phyloP scores from a whole-genome alignment of 768 basidiomycete genomes.

The Podaxis mareebaensis region DNA sequence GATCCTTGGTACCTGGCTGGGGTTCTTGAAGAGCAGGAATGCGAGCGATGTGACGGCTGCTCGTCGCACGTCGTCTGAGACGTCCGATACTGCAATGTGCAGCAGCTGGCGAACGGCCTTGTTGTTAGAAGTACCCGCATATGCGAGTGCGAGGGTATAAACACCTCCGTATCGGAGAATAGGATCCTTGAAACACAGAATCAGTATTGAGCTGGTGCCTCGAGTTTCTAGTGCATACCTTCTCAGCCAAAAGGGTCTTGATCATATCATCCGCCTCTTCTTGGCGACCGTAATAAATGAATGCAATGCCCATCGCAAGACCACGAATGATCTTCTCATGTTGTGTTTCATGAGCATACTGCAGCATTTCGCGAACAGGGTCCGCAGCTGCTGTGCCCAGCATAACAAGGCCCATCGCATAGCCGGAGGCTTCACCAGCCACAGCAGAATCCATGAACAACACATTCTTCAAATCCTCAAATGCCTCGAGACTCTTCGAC shows the following conservation, averaged over 20 bases:
- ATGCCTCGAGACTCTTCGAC: slow-evolving; percentile 83
- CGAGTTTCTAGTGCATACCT: slow-evolving; percentile 49
- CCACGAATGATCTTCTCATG: slow-evolving; percentile 99
- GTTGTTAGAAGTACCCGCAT: slow-evolving; percentile 95
- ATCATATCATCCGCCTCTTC: slow-evolving; percentile 91
- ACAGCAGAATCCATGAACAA: slow-evolving; percentile 95
- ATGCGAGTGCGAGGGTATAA: slow-evolving; percentile 94
- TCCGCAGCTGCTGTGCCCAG: slow-evolving; percentile 85
- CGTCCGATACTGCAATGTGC: slow-evolving; percentile 97
- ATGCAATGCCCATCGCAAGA: slow-evolving; percentile 88
- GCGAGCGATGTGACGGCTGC: slow-evolving; percentile 96
- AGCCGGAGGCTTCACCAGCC: slow-evolving; percentile 94
- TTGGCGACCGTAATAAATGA: slow-evolving; percentile 90
- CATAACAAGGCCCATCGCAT: slow-evolving; percentile 98
- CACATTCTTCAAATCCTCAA: slow-evolving; percentile 86
- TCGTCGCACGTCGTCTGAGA: slow-evolving; percentile 94
- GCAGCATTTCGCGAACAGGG: slow-evolving; percentile 90
- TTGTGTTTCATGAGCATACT: slow-evolving; percentile 95
- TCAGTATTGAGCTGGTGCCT: neutral
- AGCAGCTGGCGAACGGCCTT: slow-evolving; percentile 87
- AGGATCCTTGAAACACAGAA: slow-evolving; percentile 65
- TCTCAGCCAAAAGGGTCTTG: slow-evolving; percentile 76
- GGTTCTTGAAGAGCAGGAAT: slow-evolving; percentile 96
- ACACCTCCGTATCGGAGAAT: slow-evolving; percentile 98
- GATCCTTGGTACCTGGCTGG: slow-evolving; percentile 92